A percentile compares a stretch with the other conserved stretches of the same genome.
Conservation (phyloP, 257 asterid species). For the Hygrophila difformis region DNA sequence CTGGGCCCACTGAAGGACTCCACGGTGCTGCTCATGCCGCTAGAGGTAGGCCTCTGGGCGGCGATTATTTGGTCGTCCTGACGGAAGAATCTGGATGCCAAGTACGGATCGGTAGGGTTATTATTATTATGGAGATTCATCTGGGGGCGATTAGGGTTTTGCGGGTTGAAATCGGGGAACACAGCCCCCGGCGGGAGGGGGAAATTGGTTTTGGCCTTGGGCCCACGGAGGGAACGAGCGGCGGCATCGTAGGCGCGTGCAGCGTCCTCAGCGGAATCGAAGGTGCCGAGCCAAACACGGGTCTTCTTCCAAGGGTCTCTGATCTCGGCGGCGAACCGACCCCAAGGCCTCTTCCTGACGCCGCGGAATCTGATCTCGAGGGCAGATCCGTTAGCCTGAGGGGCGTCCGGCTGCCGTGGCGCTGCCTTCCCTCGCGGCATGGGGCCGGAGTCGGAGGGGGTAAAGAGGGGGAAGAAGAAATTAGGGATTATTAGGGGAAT, state of each 20-base stretch:
- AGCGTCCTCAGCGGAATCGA: slow-evolving; percentile 72
- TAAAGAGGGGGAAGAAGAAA: neutral
- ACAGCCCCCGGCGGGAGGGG: slow-evolving; percentile 24
- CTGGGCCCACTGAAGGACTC: slow-evolving; percentile 70
- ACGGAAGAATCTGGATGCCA: slow-evolving; percentile 29
- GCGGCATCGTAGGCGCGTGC: slow-evolving; percentile 72
- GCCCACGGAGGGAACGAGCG: slow-evolving; percentile 55
- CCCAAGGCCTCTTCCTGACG: slow-evolving; percentile 75
- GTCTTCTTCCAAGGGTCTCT: slow-evolving; percentile 70
- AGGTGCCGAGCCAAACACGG: slow-evolving; percentile 74
- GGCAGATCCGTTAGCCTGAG: slow-evolving; percentile 38
- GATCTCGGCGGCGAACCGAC: slow-evolving; percentile 69
- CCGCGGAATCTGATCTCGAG: slow-evolving; percentile 60
- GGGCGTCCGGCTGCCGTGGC: slow-evolving; percentile 14
- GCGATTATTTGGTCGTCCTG: slow-evolving; percentile 38
- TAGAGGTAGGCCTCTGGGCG: slow-evolving; percentile 49
- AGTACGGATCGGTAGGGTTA: slow-evolving; percentile 18
- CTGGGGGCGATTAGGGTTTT: slow-evolving; percentile 17
- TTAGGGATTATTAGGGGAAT: neutral
- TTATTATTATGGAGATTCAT: too few relatives aligned
- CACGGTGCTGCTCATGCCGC: slow-evolving; percentile 73
- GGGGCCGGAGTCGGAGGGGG: slow-evolving; percentile 16
- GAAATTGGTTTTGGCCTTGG: slow-evolving; percentile 61
- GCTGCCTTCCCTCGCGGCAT: slow-evolving; percentile 54
- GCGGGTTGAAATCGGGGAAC: slow-evolving; percentile 23